Conservation (phyloP, 2,329 filamentous ascomycete genomes). For the Didymella segeticola region DNA sequence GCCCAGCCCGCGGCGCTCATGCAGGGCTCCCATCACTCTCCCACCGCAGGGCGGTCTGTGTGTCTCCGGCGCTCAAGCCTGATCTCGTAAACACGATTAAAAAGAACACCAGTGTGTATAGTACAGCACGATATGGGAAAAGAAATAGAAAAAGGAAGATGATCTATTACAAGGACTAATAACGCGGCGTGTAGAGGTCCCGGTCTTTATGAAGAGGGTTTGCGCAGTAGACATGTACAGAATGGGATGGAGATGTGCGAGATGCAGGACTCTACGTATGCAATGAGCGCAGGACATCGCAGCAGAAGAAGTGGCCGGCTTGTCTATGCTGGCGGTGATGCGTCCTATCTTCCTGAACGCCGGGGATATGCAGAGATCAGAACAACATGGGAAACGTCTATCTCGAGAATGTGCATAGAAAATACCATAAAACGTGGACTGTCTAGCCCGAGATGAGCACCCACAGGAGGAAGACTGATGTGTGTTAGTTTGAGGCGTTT, state of each 20-base stretch:
- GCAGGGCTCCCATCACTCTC: conserved; percentile 12
- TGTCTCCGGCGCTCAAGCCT: too few relatives aligned
- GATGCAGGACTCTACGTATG: conserved; percentile 17
- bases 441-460: conserved; percentile 67
- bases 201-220: not conserved
- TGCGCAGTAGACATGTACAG: conserved; percentile 11
- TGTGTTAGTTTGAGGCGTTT: not conserved
- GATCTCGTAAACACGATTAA: too few relatives aligned
- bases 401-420: too few relatives aligned
- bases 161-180: conserved; percentile 17
- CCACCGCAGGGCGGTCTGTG: conserved; percentile 8
- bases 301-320: not conserved
- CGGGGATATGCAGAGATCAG: conserved; percentile 20
- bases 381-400: conserved; percentile 36
- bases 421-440: conserved; percentile 4
- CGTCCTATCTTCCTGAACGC: conserved; percentile 32
- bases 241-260: conserved; percentile 8
- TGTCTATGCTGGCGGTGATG: conserved; percentile 13
- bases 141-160: conserved; percentile 2
- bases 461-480: conserved; percentile 62
- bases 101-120: too few relatives aligned
- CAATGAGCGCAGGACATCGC: conserved; percentile 13
- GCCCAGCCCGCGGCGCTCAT: not conserved
- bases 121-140: too few relatives aligned
- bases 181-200: conserved; percentile 6